Evolutionary conservation across 1,139 yeast genomes (phyloP), one percentile per base, ranked within the genome.

Genomic region (Hyphopichia pseudoburtonii): DNA sequence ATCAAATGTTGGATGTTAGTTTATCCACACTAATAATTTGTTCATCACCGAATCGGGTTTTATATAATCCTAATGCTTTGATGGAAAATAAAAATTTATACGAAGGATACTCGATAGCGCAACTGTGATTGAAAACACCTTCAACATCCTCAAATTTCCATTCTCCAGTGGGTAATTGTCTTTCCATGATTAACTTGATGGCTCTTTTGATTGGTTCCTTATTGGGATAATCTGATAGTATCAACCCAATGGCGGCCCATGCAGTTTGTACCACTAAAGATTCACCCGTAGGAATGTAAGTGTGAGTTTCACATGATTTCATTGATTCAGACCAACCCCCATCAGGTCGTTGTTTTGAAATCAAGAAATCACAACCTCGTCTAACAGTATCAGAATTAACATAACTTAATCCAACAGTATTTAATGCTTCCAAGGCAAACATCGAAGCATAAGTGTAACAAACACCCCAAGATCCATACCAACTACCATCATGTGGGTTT

Each of bases 391-490:
- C 76, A 26, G 84, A 79, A 51, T 83, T 87, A 2, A 52, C 56
- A 55, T 88, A 92, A 2, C 59, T 66, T 42, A 74, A 73, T 1
- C 84, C 87, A 18, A 84, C 83, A 3, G 94, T 77, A 28, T 78
- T 68, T 36, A 92, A 70, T 0, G 98, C 97, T 52, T 94, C 99
- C 23, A 92, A 64, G 0, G 99, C 98, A 76, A 94, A 94, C 98
- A 94, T 94, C 1, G 92, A 86, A 0, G 98, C 97, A 62, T 94
- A 94, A 0, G 97, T 87, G 56, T 76, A 89, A 56, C 99, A 94
- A 9, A 94, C 84, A 30, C 98, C 99, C 99, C 99, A 94, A 30
- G 90, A 82, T 1, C 99, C 99, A 57, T 90, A 94, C 97, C 98
- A 94, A 8, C 96, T 82, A 0, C 99, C 99, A 57, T 92, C 96